Base-by-base conservation (phyloP, 192 early-diverging fungal genomes). In the Chytriomyces hyalinus region DNA sequence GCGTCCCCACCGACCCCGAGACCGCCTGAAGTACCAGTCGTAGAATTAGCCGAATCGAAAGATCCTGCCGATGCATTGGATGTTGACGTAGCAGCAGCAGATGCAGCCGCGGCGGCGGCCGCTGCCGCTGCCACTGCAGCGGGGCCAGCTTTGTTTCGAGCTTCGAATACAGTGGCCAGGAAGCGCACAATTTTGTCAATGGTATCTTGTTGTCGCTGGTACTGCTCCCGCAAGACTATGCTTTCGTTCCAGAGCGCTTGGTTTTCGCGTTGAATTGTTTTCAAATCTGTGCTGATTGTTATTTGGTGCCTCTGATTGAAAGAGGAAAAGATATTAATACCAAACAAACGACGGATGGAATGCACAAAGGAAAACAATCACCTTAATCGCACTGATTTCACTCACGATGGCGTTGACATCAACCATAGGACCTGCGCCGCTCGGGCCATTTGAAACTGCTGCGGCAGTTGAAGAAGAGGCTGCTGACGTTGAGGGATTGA, bases 111-210 rank as follows among this genome's bases (percentile, higher is more conserved):
- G 36, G 36, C 36, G 4, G 36, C 36, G 36, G 36, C 36, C 4
- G 36, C 36, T 36, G 36, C 36, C 36, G 36, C 36, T 24, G 61
- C 24, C 36, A 62, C 53, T 17, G 17, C 9, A 66, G 64, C 66
- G 9, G 49, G 67, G 22, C 79, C 45, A 43, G 75, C 49, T 49
- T 48, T 36, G 51, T 77, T 78, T 48, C 77, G 75, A 6, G 60
- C 15, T 36, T 92, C 87, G 81, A 94, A 96, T 47, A 98, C 90
- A 0, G 93, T 90, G 1, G 95, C 95, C 78, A 98, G 80, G 81
- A 98, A 98, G 15, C 91, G 83, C 70, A 98, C 71, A 66, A 98
- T 97, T 79, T 96, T 97, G 84, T 97, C 93, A 53, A 98, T 97
- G 0, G 91, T 95, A 10, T 91, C 91, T 81, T 98, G 95, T 78